These are phyloP conservation scores for Lathyrus tuberosus DNA, from an alignment of 306 rosid species.

Conservation along the genomic window DNA sequence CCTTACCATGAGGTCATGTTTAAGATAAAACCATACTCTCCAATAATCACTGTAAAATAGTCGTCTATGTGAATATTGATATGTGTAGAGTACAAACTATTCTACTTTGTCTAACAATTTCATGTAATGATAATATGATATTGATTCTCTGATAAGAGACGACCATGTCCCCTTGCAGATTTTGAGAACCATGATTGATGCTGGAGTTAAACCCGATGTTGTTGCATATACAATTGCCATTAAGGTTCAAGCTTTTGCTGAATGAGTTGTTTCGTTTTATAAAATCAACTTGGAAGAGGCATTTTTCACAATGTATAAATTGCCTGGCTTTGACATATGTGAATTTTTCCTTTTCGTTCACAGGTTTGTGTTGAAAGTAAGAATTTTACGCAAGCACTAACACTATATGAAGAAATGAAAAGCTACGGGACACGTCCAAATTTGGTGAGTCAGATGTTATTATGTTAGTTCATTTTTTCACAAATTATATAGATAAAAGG, in stretches of 20 bases:
- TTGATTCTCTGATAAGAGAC: slow-evolving; percentile 46
- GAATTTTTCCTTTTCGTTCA: slow-evolving; percentile 45
- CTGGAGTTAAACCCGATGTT: slow-evolving; percentile 85
- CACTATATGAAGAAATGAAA: slow-evolving; percentile 82
- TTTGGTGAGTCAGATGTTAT: slow-evolving; percentile 59
- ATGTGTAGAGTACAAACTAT: slow-evolving; percentile 4
- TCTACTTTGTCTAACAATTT: slow-evolving; percentile 11
- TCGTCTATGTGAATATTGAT: slow-evolving; percentile 12
- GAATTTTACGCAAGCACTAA: slow-evolving; percentile 63
- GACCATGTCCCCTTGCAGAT: slow-evolving; percentile 60
- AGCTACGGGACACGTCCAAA: slow-evolving; percentile 71
- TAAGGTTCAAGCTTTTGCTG: slow-evolving; percentile 60
- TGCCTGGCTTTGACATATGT: slow-evolving; percentile 23
- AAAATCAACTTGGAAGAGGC: slow-evolving; percentile 21
- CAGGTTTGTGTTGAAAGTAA: slow-evolving; percentile 81
- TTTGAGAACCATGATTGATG: slow-evolving; percentile 66
- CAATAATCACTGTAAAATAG: slow-evolving; percentile 5
- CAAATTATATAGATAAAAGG: neutral
- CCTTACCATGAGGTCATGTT: slow-evolving; percentile 19
- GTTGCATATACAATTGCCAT: slow-evolving; percentile 83
- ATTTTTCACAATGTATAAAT: slow-evolving; percentile 25
- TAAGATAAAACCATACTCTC: slow-evolving; percentile 16
- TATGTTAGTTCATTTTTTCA: slow-evolving; percentile 32
- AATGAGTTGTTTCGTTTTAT: slow-evolving; percentile 36
- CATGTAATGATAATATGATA: slow-evolving; percentile 20